phyloP scores from a whole-genome alignment of 2,329 filamentous ascomycete species.

The Venturia effusa region DNA sequence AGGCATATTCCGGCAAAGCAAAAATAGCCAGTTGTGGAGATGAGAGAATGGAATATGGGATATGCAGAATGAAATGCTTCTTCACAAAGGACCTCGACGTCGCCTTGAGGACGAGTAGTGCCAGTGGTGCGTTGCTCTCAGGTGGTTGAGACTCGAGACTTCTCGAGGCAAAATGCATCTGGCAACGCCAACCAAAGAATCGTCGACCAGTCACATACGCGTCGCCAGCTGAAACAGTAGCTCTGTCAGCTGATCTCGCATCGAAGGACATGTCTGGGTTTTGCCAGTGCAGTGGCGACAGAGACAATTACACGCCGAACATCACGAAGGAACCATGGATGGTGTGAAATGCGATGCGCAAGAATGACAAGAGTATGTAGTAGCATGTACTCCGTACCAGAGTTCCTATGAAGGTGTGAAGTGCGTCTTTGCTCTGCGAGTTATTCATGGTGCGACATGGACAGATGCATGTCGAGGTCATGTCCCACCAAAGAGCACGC shows the following conservation, averaged over 20 bases:
- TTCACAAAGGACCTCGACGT: not conserved
- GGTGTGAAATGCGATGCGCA: not conserved
- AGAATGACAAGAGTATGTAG: too few species aligned
- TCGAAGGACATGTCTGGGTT: not conserved
- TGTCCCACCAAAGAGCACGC: constrained; percentile 3
- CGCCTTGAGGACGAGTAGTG: not conserved
- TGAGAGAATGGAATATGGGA: not conserved
- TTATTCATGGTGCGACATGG: not conserved
- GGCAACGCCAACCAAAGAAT: not conserved
- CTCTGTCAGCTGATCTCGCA: not conserved
- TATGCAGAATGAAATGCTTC: not conserved
- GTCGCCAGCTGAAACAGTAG: constrained; percentile 6
- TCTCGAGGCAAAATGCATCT: not conserved
- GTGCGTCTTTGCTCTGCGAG: not conserved
- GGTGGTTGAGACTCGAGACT: too few species aligned
- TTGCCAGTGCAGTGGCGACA: not conserved
- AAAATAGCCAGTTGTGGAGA: constrained; percentile 5
- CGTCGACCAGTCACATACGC: not conserved
- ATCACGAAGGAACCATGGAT: not conserved
- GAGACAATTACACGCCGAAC: not conserved
- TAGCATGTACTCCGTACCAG: too few species aligned
- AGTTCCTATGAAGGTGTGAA: not conserved
- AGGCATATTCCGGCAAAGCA: constrained; percentile 4
- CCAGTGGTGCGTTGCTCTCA: not conserved
- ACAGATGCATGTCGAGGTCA: not conserved